Percentiles rank a stretch among this genome's conserved stretches.
phyloP scores from a whole-genome alignment of 352 stramenopile species.

The Globisporangium paddicum region DNA sequence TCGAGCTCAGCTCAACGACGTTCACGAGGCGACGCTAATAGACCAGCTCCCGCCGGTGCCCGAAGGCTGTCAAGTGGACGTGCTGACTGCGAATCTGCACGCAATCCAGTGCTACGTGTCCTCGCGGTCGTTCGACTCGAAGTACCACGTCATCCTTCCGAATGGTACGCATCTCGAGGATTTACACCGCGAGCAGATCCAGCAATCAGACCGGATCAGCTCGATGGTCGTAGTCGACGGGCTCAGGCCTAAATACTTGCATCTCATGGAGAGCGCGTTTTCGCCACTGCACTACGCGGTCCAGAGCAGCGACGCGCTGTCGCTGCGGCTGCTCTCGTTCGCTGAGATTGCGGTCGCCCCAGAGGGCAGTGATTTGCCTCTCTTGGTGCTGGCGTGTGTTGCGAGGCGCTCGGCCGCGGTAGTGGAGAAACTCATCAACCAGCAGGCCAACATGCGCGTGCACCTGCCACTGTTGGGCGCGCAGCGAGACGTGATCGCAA shows the following conservation, averaged over 20 bases:
- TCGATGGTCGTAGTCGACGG: neutral
- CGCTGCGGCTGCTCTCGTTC: slow-evolving; percentile 26
- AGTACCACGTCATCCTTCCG: slow-evolving; percentile 53
- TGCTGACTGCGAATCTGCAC: slow-evolving; percentile 15
- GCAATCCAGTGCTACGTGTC: slow-evolving; percentile 39
- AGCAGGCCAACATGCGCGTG: slow-evolving; percentile 56
- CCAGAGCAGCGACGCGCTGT: slow-evolving; percentile 38
- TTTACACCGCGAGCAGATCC: slow-evolving; percentile 36
- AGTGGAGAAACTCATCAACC: slow-evolving; percentile 34
- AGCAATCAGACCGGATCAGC: neutral
- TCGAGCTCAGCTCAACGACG: slow-evolving; percentile 30
- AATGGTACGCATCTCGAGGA: slow-evolving; percentile 36
- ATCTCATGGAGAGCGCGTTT: slow-evolving; percentile 50
- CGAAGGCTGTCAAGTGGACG: slow-evolving; percentile 20
- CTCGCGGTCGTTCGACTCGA: slow-evolving; percentile 30
- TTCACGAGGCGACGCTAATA: slow-evolving; percentile 54
- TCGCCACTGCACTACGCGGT: slow-evolving; percentile 56
- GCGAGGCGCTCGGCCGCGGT: slow-evolving; percentile 38
- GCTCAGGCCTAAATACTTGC: slow-evolving; percentile 31
- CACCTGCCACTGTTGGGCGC: slow-evolving; percentile 41
- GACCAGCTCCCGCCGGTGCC: slow-evolving; percentile 33
- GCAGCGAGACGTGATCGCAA: slow-evolving; percentile 9
- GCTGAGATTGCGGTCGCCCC: slow-evolving; percentile 26
- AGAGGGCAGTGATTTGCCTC: slow-evolving; percentile 50
- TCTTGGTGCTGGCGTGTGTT: slow-evolving; percentile 51